These are phyloP conservation scores for Aspergillus pseudoviridinutans DNA, from an alignment of 2,329 filamentous ascomycete species.

Conservation along the genomic window DNA sequence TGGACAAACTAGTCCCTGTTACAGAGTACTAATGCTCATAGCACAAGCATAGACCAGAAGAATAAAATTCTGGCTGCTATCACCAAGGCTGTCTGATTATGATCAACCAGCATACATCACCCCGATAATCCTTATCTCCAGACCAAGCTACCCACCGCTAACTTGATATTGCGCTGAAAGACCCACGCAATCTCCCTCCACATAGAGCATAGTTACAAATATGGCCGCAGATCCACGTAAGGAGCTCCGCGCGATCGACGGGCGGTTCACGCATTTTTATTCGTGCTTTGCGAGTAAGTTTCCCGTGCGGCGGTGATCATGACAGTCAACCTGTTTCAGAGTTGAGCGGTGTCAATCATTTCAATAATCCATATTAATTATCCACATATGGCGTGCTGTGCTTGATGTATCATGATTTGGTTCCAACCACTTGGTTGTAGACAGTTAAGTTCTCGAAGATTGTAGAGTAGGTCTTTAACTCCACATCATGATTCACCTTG, in stretches of 20 bases:
- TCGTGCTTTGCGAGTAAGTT: conserved; percentile 5
- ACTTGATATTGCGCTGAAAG: not conserved
- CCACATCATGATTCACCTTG: not conserved
- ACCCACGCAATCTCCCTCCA: not conserved
- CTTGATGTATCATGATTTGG: not conserved
- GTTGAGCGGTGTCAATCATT: not conserved
- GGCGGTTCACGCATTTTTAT: conserved; percentile 9
- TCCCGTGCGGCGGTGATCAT: conserved; percentile 9
- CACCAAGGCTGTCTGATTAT: not conserved
- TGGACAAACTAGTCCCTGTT: not conserved
- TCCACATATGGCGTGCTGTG: not conserved
- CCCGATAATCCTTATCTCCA: not conserved
- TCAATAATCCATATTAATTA: too few species aligned
- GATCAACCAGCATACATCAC: not conserved
- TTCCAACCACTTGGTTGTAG: not conserved
- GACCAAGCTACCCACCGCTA: not conserved
- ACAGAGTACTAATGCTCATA: not conserved
- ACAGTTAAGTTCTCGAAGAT: not conserved
- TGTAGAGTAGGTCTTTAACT: not conserved
- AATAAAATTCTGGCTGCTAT: not conserved
- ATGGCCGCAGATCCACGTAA: conserved; percentile 20
- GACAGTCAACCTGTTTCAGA: not conserved
- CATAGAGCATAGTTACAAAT: conserved; percentile 3
- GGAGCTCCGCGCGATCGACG: conserved; percentile 24
- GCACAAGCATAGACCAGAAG: not conserved